Percentiles rank a stretch among this genome's conserved stretches.
phyloP scores from a whole-genome alignment of 495 filamentous ascomycete species.

The Astrothelium macrocarpum region DNA sequence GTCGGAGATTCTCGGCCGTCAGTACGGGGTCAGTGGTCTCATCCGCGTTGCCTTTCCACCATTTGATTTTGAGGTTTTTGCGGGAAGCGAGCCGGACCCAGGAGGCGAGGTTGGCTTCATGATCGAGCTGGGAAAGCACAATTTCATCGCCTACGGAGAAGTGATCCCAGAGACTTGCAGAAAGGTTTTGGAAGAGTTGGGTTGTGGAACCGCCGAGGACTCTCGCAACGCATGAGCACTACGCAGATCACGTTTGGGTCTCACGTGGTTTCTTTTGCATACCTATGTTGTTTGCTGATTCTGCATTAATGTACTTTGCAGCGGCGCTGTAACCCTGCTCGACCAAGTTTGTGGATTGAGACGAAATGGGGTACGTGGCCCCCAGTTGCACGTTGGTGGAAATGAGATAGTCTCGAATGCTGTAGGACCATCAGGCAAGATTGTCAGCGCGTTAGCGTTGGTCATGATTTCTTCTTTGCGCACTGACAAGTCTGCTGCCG shows the following conservation, averaged over 20 bases:
- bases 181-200: constrained; percentile 63
- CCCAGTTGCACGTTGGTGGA: constrained; percentile 66
- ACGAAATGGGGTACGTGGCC: constrained; percentile 48
- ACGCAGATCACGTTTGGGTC: neutral
- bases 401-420: constrained; percentile 54
- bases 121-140: constrained; percentile 56
- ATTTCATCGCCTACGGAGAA: constrained; percentile 54
- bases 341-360: constrained; percentile 47
- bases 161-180: constrained; percentile 39
- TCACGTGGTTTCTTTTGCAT: constrained; percentile 1
- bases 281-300: constrained; percentile 48
- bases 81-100: constrained; percentile 55
- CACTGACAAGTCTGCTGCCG: constrained; percentile 55
- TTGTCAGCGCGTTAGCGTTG: neutral
- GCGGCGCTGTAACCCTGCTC: constrained; percentile 47
- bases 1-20: constrained; percentile 39
- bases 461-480: neutral
- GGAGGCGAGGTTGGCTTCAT: constrained; percentile 61
- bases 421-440: constrained; percentile 23
- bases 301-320: constrained; percentile 59
- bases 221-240: constrained; percentile 18
- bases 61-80: constrained; percentile 51
- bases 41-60: constrained; percentile 43
- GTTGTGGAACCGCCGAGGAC: constrained; percentile 56
- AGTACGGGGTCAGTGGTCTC: constrained; percentile 44